Evolutionary conservation across 2,329 filamentous ascomycete genomes (phyloP).

Genomic region (Aspergillus terreus): DNA sequence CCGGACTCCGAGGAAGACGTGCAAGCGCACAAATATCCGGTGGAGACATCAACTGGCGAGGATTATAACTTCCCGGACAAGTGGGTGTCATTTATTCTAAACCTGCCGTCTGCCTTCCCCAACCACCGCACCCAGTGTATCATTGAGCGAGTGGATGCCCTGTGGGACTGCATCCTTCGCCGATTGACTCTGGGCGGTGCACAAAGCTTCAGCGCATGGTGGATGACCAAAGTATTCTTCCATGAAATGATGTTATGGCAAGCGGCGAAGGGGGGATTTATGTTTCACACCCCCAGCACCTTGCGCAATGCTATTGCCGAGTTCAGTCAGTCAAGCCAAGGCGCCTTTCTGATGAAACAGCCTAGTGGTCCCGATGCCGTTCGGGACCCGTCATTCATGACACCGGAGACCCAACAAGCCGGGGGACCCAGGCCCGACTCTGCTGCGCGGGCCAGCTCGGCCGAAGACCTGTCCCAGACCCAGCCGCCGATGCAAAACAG

Average conservation of each 20-base stretch:
- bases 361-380: conserved; percentile 11
- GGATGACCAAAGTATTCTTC: conserved; percentile 87
- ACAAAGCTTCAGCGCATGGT: conserved; percentile 47
- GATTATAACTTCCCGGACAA: conserved; percentile 48
- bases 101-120: conserved; percentile 36
- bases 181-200: conserved; percentile 43
- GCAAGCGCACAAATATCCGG: conserved; percentile 31
- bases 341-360: conserved; percentile 20
- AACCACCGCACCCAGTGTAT: conserved; percentile 43
- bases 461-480: conserved; percentile 14
- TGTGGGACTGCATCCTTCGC: conserved; percentile 44
- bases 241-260: conserved; percentile 93
- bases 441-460: conserved; percentile 14
- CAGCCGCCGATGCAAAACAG: conserved; percentile 16
- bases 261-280: conserved; percentile 84
- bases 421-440: conserved; percentile 18
- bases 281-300: conserved; percentile 51
- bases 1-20: conserved; percentile 30
- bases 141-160: conserved; percentile 40
- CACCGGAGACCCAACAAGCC: conserved; percentile 13
- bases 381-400: conserved; percentile 13
- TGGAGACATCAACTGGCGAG: conserved; percentile 33
- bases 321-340: conserved; percentile 19
- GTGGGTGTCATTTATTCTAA: conserved; percentile 45
- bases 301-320: conserved; percentile 25